Evolutionary conservation across 306 rosid species (phyloP), one percentile per base, ranked within the genome.

Genomic region (Fragaria vesca): DNA sequence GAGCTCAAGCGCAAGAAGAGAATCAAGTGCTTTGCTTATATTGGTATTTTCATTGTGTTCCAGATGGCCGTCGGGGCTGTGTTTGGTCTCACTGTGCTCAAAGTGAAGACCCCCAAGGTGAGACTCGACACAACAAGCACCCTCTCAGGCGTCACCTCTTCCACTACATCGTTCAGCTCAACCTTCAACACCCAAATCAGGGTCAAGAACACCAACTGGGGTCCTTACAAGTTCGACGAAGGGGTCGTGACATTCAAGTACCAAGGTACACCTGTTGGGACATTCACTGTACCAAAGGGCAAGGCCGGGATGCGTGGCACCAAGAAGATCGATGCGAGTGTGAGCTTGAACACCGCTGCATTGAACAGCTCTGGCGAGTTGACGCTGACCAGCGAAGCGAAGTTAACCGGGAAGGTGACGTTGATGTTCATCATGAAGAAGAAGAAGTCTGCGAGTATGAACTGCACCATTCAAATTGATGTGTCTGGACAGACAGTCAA

Each of bases 1-100:
- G 81, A 78, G 69, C 76, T 78, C 36, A 78, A 78, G 16, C 58
- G 62, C 15, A 71, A 71, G 36, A 78, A 78, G 71, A 55, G 71
- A 34, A 78, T 71, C 28, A 78, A 79, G 50, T 79, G 42, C 17
- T 69, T 69, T 28, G 26, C 54, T 1, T 79, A 79, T 38, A 38
- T 72, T n/a, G 77, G 43, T 50, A 54, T 66, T 8, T 80, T 84
- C n/a, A n/a, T 40, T 54, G 79, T 80, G 46, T 76, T 80, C 38
- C 87, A 84, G 28, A 55, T 74, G 28, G 62, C 63, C 10, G 70
- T 58, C 28, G 28, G 26, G 21, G 11, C 78, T 0, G 54, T 17
- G 3, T 21, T 74, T 28, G 43, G 69, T 24, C 78, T 60, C 8
- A 74, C 69, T 10, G 26, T 74, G 0, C 45, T 74, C 43, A 74